Evolutionary conservation across 164 flowering plant species (phyloP), one percentile per base, ranked within the genome.

Genomic region (Chloranthus sessilifolius): DNA sequence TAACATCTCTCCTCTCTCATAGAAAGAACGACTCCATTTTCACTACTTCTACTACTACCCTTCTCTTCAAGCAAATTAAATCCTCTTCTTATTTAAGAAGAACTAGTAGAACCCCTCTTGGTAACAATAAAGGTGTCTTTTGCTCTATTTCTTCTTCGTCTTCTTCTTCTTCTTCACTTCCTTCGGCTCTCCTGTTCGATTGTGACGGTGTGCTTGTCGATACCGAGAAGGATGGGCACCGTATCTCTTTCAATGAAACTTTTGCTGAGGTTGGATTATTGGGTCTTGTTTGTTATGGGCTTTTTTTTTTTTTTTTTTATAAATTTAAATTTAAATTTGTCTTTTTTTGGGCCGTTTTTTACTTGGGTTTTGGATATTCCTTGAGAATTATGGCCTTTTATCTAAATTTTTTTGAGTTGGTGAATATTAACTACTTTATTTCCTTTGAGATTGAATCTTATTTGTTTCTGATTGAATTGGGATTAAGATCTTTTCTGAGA

Each of bases 191-290:
- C 37, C 85, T 92, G 23, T 85, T 88, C 33, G 96, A 88, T 48
- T 92, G 98, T 34, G 98, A 92, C 54, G 98, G 98, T 4, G 95
- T 88, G 47, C 86, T 92, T 21, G 98, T 92, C 14, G 96, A 92
- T 53, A 92, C 96, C 1, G 96, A 92, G 78, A 92, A 82, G 61
- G 95, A 88, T 52, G 96, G 98, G 4, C 96, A 88, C 50, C 79
- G 99, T 28, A 58, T 85, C 64, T 92, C 96, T 14, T 86, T 88
- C 76, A 88, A 85, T 43, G 95, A 88, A 43, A 85, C 99, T 40
- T 88, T 92, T 56, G 58, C 76, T 20, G 87, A 92, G 62, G 96
- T 85, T 51, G 22, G 24, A 43, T 30, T 7, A 23, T 22, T 22
- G 31, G 7, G 43, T 23, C 25, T 16, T 33, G 27, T 28, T n/a